Conservation (phyloP, 2,329 filamentous ascomycete genomes). For the Calonectria henricotiae region DNA sequence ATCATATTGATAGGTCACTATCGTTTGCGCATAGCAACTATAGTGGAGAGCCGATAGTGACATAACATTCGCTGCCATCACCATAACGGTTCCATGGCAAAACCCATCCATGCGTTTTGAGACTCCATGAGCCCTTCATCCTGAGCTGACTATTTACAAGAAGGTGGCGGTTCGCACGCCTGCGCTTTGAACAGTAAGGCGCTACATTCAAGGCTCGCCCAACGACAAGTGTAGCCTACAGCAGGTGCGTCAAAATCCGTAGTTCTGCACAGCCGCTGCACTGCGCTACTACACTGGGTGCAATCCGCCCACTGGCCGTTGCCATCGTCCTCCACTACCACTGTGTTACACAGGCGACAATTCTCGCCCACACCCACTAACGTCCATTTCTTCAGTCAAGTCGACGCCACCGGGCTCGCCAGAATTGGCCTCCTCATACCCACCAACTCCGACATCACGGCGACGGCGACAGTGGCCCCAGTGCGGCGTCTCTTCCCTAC, state of each 20-base stretch:
- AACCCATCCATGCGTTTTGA: slow-evolving; percentile 52
- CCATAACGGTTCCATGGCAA: slow-evolving; percentile 50
- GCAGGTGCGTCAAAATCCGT: slow-evolving; percentile 30
- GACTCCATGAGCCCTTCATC: slow-evolving; percentile 52
- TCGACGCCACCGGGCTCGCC: slow-evolving; percentile 36
- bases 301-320: slow-evolving; percentile 32
- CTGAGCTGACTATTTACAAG: slow-evolving; percentile 46
- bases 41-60: slow-evolving; percentile 21
- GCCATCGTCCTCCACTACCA: slow-evolving; percentile 41
- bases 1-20: slow-evolving; percentile 23
- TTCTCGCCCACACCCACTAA: slow-evolving; percentile 48
- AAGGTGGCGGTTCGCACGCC: slow-evolving; percentile 44
- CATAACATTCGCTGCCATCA: slow-evolving; percentile 34
- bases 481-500: slow-evolving; percentile 30
- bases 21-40: neutral
- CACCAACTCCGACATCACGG: slow-evolving; percentile 27
- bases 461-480: slow-evolving; percentile 40
- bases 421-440: slow-evolving; percentile 34
- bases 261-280: slow-evolving; percentile 23
- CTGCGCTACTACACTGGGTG: slow-evolving; percentile 25
- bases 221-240: slow-evolving; percentile 7
- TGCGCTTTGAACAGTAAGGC: slow-evolving; percentile 42
- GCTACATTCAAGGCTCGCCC: neutral
- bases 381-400: slow-evolving; percentile 40
- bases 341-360: slow-evolving; percentile 43